These are phyloP conservation scores for Diphasiastrum complanatum DNA, from an alignment of 83 land plant species.

Conservation along the genomic window DNA sequence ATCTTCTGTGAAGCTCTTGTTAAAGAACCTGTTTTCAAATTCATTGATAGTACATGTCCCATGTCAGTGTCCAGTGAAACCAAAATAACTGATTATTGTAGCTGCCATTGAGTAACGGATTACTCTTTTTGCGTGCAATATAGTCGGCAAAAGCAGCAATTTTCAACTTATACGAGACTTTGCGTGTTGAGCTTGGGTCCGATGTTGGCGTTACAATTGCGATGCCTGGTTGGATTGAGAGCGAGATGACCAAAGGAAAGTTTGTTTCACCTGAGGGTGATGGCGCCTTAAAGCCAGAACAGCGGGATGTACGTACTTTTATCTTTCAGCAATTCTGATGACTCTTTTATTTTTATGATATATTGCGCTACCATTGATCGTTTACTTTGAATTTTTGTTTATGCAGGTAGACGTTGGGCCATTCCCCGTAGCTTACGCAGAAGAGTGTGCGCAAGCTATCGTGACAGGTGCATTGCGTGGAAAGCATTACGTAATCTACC, in stretches of 20 bases:
- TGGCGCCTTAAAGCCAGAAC: slow-evolving; percentile 56
- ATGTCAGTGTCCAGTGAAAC: too few species aligned
- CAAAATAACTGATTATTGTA: too few species aligned
- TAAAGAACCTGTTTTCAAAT: too few species aligned
- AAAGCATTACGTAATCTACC: slow-evolving; percentile 53
- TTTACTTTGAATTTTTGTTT: slow-evolving; percentile 2
- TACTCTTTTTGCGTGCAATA: too few species aligned
- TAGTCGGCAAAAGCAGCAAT: slow-evolving; percentile 91
- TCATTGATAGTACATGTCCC: too few species aligned
- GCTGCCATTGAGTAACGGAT: too few species aligned
- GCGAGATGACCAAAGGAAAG: slow-evolving; percentile 70
- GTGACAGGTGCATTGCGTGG: slow-evolving; percentile 73
- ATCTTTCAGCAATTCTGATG: not conserved
- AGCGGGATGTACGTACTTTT: slow-evolving; percentile 50
- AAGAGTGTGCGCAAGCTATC: slow-evolving; percentile 63
- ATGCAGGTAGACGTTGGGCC: slow-evolving; percentile 30
- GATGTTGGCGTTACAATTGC: slow-evolving; percentile 76
- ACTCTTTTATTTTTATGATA: not conserved
- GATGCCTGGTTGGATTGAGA: slow-evolving; percentile 80
- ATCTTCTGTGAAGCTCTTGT: too few species aligned
- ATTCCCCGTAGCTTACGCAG: slow-evolving; percentile 48
- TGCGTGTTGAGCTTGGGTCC: slow-evolving; percentile 57
- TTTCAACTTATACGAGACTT: slow-evolving; percentile 69
- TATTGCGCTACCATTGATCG: not conserved
- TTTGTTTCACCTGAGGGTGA: slow-evolving; percentile 65